Evolutionary conservation across 441 rosid species (phyloP), one percentile per base, ranked within the genome.

Genomic region (Erodium texanum): DNA sequence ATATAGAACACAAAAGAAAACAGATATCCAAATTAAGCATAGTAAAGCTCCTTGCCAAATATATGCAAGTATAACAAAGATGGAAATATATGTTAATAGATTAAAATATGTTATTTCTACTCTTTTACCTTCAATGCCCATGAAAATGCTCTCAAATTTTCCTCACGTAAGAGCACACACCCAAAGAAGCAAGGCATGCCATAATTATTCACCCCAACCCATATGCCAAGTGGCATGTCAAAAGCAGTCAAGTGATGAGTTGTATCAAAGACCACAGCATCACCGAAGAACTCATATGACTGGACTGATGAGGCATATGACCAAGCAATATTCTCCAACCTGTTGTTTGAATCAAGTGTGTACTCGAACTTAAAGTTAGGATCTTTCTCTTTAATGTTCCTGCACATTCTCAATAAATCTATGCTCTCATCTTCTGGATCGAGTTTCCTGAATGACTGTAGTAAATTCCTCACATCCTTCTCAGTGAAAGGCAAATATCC

Each of bases 161-260:
- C 96, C 73, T 91, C 97, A 10, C 89, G 83, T 71, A 91, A 75
- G 69, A 93, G 89, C 68, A 84, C 90, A 67, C 97, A 93, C 23
- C 96, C 88, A 59, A 93, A 93, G 90, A 93, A 93, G 84, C 97
- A 93, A 73, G 97, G 96, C 87, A 89, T 90, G 20, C 99, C 97
- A 68, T 91, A 91, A 74, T 91, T 93, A 71, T 93, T 89, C 75
- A 93, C 76, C 67, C 99, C 99, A 73, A 89, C 81, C 97, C 96
- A 93, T 81, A 93, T 84, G 64, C 96, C 97, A 69, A 93, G 89
- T 32, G 97, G 97, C 96, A 91, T 83, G 83, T 93, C 99, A 74
- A 91, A 82, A 73, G 89, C 93, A 66, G 86, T 84, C 74, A 91
- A 80, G 64, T 90, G 93, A 74, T 93, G 99, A n/a, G 92, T 89